phyloP scores from a whole-genome alignment of 192 early-diverging fungal species.

The Coemansia furcata region DNA sequence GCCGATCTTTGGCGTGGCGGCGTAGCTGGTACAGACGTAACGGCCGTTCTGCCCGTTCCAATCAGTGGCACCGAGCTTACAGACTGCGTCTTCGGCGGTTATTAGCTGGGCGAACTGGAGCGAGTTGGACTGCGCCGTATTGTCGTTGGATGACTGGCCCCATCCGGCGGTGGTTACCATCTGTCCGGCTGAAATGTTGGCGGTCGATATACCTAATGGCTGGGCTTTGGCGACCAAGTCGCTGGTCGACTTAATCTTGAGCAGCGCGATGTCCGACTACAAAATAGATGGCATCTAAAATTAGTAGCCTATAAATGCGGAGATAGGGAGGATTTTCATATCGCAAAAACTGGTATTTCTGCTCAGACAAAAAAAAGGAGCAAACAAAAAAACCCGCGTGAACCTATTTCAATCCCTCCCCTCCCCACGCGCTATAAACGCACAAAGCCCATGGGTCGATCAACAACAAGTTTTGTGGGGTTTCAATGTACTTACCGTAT shows the following conservation, averaged over 20 bases:
- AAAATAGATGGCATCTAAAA: constrained; percentile 1
- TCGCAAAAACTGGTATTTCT: background rate
- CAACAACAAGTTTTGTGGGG: background rate
- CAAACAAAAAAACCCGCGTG: background rate
- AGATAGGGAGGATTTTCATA: background rate
- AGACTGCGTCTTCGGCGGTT: constrained; percentile 27
- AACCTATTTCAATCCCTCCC: background rate
- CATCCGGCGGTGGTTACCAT: constrained; percentile 40
- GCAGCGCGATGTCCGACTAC: constrained; percentile 52
- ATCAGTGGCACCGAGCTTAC: constrained; percentile 21
- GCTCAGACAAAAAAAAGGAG: background rate
- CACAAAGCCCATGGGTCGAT: background rate
- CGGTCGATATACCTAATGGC: constrained; percentile 18
- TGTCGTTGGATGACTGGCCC: constrained; percentile 40
- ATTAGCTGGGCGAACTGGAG: constrained; percentile 39
- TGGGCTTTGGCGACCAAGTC: constrained; percentile 29
- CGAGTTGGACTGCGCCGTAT: constrained; percentile 24
- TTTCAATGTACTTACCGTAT: constrained; percentile 33
- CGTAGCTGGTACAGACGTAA: constrained; percentile 48
- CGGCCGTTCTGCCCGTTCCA: constrained; percentile 43
- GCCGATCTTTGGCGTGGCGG: constrained; percentile 38
- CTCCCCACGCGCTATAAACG: background rate
- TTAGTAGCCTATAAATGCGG: background rate
- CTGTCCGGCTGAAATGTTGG: constrained; percentile 22
- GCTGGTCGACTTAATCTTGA: constrained; percentile 33